Evolutionary conservation across 257 asterid species (phyloP).

Genomic region (Solanum dulcamara): DNA sequence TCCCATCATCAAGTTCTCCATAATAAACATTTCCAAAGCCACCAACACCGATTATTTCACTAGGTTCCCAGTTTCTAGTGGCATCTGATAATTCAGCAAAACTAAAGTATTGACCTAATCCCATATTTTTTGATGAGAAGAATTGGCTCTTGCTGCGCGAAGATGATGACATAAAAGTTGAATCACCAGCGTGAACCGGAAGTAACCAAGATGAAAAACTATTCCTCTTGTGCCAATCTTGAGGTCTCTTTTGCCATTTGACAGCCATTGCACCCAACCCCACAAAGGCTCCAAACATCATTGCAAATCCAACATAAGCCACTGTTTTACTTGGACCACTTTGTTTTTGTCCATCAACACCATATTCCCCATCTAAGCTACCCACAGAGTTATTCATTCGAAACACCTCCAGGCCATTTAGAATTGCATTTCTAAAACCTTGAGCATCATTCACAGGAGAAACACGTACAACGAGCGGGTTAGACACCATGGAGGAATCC

Average conservation of each 20-base stretch:
- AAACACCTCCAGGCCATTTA: conserved; percentile 58
- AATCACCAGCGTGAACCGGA: conserved; percentile 34
- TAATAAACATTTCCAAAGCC: conserved; percentile 13
- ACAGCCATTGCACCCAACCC: conserved; percentile 18
- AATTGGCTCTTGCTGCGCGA: conserved; percentile 41
- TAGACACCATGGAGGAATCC: conserved; percentile 44
- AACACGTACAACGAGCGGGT: conserved; percentile 36
- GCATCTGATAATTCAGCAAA: conserved; percentile 28
- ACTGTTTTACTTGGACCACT: conserved; percentile 7
- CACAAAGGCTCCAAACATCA: conserved; percentile 18
- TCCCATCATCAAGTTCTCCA: conserved; percentile 8
- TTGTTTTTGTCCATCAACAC: conserved; percentile 24
- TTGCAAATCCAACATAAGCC: conserved; percentile 13
- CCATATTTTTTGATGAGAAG: conserved; percentile 33
- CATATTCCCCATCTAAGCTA: conserved; percentile 53
- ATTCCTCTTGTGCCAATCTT: conserved; percentile 13
- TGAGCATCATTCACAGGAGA: conserved; percentile 44
- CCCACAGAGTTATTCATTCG: conserved; percentile 65
- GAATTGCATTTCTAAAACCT: conserved; percentile 42
- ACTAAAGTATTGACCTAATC: conserved; percentile 41
- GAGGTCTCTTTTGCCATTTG: conserved; percentile 15
- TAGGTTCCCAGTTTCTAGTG: conserved; percentile 12
- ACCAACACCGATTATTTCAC: conserved; percentile 9
- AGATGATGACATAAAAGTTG: conserved; percentile 28
- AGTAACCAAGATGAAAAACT: conserved; percentile 19